Evolutionary conservation across 305 asterid genomes (phyloP).

Genomic region (Plantago coronopus): DNA sequence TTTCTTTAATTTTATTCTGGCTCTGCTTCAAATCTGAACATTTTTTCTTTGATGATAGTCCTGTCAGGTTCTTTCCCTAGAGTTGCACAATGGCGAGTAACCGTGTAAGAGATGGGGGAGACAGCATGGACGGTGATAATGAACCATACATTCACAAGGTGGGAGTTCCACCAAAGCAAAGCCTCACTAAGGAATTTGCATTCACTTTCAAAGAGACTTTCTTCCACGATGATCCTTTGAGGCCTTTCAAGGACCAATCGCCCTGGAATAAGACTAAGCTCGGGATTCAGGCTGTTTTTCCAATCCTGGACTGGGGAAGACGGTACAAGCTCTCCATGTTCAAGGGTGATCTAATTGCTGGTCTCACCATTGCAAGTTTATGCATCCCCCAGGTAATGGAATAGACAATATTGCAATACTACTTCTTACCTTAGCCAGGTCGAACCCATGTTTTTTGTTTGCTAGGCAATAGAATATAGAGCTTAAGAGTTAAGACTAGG

Average conservation of each 20-base stretch:
- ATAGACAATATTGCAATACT: not conserved
- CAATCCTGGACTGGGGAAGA: conserved; percentile 66
- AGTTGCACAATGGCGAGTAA: conserved; percentile 30
- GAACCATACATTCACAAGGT: conserved; percentile 50
- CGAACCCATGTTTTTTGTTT: not conserved
- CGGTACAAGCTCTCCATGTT: conserved; percentile 47
- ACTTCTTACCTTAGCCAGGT: too few species aligned
- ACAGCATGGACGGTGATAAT: conserved; percentile 30
- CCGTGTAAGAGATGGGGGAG: conserved; percentile 28
- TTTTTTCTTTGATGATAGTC: not conserved
- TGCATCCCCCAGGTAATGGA: conserved; percentile 67
- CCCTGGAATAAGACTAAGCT: conserved; percentile 30
- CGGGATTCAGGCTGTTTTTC: conserved; percentile 48
- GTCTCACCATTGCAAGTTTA: conserved; percentile 71
- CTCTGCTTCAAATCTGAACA: not conserved
- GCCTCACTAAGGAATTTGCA: conserved; percentile 39
- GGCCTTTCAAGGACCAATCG: conserved; percentile 52
- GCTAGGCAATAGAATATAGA: too few species aligned
- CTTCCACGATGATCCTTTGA: conserved; percentile 61
- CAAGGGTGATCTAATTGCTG: conserved; percentile 70
- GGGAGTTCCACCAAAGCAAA: conserved; percentile 53
- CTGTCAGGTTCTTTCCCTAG: not conserved
- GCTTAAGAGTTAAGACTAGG: too few species aligned
- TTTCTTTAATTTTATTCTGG: not conserved
- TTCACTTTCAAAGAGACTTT: conserved; percentile 54